Conservation (phyloP, 495 filamentous ascomycete genomes). For the Penicillium coffeae region DNA sequence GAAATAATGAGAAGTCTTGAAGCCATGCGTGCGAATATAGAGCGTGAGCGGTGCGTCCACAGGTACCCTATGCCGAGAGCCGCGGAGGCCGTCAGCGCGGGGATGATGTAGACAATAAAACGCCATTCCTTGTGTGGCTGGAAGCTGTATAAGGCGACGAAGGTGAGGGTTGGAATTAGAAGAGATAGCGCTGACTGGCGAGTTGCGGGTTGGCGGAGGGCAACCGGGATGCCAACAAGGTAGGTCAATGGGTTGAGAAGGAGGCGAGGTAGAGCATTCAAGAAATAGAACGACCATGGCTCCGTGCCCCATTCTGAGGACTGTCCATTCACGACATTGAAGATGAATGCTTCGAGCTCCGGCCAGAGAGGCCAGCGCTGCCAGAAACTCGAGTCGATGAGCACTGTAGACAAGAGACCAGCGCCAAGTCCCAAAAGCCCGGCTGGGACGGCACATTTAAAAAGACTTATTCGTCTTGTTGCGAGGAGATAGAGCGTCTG, state of each 20-base stretch:
- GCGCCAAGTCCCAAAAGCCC: conserved; percentile 60
- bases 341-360: conserved; percentile 84
- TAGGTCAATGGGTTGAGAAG: conserved; percentile 71
- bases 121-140: conserved; percentile 96
- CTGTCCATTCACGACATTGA: conserved; percentile 70
- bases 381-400: conserved; percentile 92
- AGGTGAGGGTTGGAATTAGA: conserved; percentile 63
- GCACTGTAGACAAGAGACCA: conserved; percentile 62
- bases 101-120: conserved; percentile 88
- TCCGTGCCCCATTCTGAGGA: conserved; percentile 83
- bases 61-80: conserved; percentile 71
- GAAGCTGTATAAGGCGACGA: conserved; percentile 72
- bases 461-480: conserved; percentile 50
- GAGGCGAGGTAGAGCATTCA: conserved; percentile 74
- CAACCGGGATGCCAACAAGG: conserved; percentile 60
- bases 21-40: conserved; percentile 23
- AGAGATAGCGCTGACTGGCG: conserved; percentile 47
- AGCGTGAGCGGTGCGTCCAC: conserved; percentile 64
- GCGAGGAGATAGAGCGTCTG: conserved; percentile 50
- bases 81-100: conserved; percentile 72
- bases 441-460: conserved; percentile 56
- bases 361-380: conserved; percentile 77
- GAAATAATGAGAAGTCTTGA: conserved; percentile 61
- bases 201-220: conserved; percentile 52
- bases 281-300: conserved; percentile 83